Base-by-base conservation (phyloP, 495 filamentous ascomycete genomes). In the Penicillium maclennaniae region DNA sequence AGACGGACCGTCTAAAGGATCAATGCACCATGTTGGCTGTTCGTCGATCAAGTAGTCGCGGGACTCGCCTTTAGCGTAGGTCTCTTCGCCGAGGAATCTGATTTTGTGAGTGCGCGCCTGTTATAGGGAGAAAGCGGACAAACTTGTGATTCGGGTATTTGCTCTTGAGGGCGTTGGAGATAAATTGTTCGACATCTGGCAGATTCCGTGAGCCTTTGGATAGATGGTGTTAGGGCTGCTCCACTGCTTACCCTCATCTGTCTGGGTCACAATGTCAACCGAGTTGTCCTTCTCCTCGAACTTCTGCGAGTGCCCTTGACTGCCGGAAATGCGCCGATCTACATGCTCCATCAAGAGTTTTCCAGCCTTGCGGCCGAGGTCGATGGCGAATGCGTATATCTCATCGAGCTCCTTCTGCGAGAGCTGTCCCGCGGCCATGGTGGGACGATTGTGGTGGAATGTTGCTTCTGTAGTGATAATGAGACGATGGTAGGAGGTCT, bases 61-160 rank as follows among this genome's bases (percentile, higher is more conserved):
- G 25, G 71, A 74, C 40, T 68, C 53, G 21, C 81, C 77, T 59
- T 82, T 81, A 38, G 81, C 81, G 60, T 89, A 88, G 25, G 76
- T 76, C 65, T 88, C 85, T 70, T 89, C 86, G 39, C 86, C 86
- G 52, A 89, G 72, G 67, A 89, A 88, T 59, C 82, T 85, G 55
- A 37, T 9, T 3, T 46, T 43, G 43, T 15, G 16, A 31, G 12
- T 19, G 28, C 6, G 20, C 7, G 7, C 4, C 15, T 16, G 23
- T 7, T 4, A 2, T n/a, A 4, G 12, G 16, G 0, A 4, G 15
- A 1, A 6, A 12, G n/a, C 6, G 20, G 23, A 71, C 81, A 37
- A 41, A 86, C 83, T 81, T 75, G 67, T 87, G 86, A 4, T 68
- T 49, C 14, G 85, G 84, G 57, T 84, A 89, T 66, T 71, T 77